Evolutionary conservation across 2,329 filamentous ascomycete genomes (phyloP).

Genomic region (Daldinia sp.): DNA sequence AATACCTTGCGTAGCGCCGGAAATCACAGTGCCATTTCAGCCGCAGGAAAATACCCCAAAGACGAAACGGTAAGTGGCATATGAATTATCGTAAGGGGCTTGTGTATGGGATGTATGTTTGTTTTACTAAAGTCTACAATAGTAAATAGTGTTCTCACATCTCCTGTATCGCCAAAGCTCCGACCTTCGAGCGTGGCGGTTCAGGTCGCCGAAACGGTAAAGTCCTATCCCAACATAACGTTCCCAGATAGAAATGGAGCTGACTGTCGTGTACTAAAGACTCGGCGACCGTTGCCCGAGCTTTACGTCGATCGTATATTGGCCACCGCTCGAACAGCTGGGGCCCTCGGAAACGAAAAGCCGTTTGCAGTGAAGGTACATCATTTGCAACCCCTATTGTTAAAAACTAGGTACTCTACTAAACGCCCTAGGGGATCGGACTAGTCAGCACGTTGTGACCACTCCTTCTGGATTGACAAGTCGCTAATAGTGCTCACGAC

Average conservation of each 20-base stretch:
- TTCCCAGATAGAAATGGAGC: neutral
- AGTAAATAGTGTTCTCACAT: conserved; percentile 18
- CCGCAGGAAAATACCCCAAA: conserved; percentile 37
- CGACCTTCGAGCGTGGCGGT: neutral
- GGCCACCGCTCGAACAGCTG: conserved; percentile 25
- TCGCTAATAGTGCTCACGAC: conserved; percentile 5
- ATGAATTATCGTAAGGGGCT: neutral
- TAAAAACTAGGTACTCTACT: conserved; percentile 1
- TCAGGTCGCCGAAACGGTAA: neutral
- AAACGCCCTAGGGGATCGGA: conserved; percentile 41
- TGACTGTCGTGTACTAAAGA: conserved; percentile 21
- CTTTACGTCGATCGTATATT: conserved; percentile 45
- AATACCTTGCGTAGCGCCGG: conserved; percentile 16
- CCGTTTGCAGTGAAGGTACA: conserved; percentile 41
- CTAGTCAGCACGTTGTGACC: conserved; percentile 39
- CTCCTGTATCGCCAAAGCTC: neutral
- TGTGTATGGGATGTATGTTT: neutral
- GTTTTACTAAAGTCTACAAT: neutral
- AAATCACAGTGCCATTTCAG: conserved; percentile 40
- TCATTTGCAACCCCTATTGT: neutral
- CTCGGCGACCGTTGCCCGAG: conserved; percentile 33
- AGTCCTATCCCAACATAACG: neutral
- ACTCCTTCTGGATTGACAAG: neutral
- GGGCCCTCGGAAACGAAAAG: conserved; percentile 22
- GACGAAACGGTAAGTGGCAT: conserved; percentile 36